phyloP scores from a whole-genome alignment of 129 eudicot species.

The Flaveria linearis region DNA sequence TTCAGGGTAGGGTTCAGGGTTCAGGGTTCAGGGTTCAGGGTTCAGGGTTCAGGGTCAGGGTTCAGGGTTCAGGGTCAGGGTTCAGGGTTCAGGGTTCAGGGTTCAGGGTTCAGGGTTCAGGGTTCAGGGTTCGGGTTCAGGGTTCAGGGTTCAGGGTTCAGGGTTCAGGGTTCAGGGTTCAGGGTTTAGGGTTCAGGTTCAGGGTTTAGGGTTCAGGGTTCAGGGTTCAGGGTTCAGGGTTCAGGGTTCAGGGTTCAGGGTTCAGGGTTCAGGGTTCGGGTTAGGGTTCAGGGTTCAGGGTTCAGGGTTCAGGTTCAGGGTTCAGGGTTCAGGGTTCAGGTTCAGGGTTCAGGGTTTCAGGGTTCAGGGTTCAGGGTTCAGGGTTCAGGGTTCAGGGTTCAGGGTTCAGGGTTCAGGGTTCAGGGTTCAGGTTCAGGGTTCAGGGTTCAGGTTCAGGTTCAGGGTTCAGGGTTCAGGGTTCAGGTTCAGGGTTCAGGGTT shows the following conservation, averaged over 20 bases:
- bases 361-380: background rate
- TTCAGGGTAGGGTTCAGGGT: constrained; percentile 16
- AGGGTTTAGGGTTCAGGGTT: constrained; percentile 1
- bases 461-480: constrained; percentile 25
- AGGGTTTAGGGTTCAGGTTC: constrained; percentile 3
- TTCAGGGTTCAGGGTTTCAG: constrained; percentile 20
- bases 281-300: constrained; percentile 35
- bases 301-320: constrained; percentile 19
- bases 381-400: constrained; percentile 21
- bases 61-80: constrained; percentile 14
- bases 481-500: constrained; percentile 24
- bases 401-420: constrained; percentile 23
- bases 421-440: constrained; percentile 17
- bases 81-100: constrained; percentile 9
- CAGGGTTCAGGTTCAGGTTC: constrained; percentile 20
- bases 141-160: background rate
- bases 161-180: constrained; percentile 4
- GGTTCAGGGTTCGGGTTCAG: constrained; percentile 8
- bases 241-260: background rate
- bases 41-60: constrained; percentile 10
- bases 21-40: constrained; percentile 18
- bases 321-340: constrained; percentile 20
- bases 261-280: background rate
- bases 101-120: constrained; percentile 5
- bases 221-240: background rate